Percentiles rank a stretch among this genome's conserved stretches.
phyloP scores from a whole-genome alignment of 306 rosid genomes.

The Gynostemma pentaphyllum region DNA sequence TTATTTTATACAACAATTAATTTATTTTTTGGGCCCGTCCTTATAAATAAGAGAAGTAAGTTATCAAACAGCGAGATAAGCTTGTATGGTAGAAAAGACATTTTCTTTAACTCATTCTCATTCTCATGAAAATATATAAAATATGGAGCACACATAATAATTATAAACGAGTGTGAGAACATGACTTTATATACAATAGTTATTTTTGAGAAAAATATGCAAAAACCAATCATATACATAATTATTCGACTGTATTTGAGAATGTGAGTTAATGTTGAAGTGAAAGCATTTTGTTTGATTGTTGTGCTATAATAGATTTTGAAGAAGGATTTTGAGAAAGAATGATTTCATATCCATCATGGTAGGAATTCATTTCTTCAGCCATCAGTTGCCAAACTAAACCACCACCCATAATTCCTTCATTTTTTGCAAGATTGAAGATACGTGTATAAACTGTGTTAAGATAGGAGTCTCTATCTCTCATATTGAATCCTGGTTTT shows the following conservation, averaged over 20 bases:
- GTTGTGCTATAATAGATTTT: background rate
- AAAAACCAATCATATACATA: too few species aligned
- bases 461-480: background rate
- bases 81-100: too few species aligned
- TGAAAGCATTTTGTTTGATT: background rate
- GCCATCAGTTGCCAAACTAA: constrained; percentile 4
- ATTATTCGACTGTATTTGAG: background rate
- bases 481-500: background rate
- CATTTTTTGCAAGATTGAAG: constrained; percentile 3
- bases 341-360: constrained; percentile 1
- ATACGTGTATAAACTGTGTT: background rate
- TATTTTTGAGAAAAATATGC: too few species aligned
- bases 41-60: too few species aligned
- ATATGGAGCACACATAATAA: too few species aligned
- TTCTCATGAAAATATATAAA: too few species aligned
- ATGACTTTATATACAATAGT: too few species aligned
- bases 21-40: too few species aligned
- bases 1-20: too few species aligned
- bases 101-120: too few species aligned
- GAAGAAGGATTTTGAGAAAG: constrained; percentile 1
- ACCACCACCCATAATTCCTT: constrained; percentile 9
- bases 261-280: background rate
- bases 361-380: background rate
- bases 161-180: too few species aligned
- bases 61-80: too few species aligned